A percentile compares a stretch with the other conserved stretches of the same genome.
Conservation (phyloP, 2,329 filamentous ascomycete genomes). For the Pseudogymnoascus pannorum region DNA sequence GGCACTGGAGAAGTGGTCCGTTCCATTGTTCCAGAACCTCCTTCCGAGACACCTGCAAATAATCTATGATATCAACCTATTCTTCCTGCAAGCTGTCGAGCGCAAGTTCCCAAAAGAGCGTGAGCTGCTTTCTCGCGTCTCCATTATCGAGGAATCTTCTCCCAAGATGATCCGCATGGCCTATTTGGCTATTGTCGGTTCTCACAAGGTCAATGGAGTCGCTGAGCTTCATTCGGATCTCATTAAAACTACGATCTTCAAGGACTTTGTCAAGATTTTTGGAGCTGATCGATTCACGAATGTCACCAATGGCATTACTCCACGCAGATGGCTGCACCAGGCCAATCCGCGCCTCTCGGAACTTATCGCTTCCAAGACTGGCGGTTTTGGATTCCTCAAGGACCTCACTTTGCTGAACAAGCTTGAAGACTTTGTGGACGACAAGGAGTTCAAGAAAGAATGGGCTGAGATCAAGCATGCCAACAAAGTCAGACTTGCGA, state of each 20-base stretch:
- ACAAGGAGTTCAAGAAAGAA: conserved; percentile 85
- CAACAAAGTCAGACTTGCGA: conserved; percentile 88
- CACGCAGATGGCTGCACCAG: conserved; percentile 92
- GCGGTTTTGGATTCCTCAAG: conserved; percentile 77
- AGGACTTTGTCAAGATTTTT: conserved; percentile 93
- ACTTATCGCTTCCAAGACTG: conserved; percentile 83
- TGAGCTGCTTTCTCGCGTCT: conserved; percentile 79
- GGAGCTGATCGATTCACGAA: conserved; percentile 97
- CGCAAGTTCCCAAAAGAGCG: conserved; percentile 83
- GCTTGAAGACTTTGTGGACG: conserved; percentile 74
- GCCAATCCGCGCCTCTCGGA: conserved; percentile 89
- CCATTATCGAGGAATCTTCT: conserved; percentile 93
- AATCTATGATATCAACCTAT: conserved; percentile 96
- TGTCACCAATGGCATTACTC: conserved; percentile 96
- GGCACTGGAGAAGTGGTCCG: conserved; percentile 96
- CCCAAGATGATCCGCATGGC: conserved; percentile 99
- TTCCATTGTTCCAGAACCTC: conserved; percentile 83
- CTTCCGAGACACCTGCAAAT: conserved; percentile 92
- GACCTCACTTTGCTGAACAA: conserved; percentile 82
- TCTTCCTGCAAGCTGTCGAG: conserved; percentile 87
- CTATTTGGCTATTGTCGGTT: conserved; percentile 87
- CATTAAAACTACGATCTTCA: conserved; percentile 99
- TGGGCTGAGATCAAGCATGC: conserved; percentile 96
- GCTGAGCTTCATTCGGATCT: conserved; percentile 96
- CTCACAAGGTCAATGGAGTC: conserved; percentile 98